Base-by-base conservation (phyloP, 306 rosid species). In the Lathyrus tuberosus region DNA sequence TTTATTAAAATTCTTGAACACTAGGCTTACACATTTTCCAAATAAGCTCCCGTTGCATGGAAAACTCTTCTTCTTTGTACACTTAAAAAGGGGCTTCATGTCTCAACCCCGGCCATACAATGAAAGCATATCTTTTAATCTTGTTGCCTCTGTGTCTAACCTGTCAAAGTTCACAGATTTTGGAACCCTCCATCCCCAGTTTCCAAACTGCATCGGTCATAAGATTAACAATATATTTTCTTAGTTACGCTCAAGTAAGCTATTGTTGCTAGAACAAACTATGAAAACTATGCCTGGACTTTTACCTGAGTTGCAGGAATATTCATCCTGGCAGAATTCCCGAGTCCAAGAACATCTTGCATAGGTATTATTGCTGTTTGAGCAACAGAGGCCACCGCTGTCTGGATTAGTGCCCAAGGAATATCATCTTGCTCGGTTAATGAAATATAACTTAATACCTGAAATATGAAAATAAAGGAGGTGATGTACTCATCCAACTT, bases 241-340 rank as follows among this genome's bases (percentile, higher is more conserved):
- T 31, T 30, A 60, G 43, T 12, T 28, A 18, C 7, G 20, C 64
- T 38, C 10, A 22, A 65, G 73, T 16, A 64, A 54, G 41, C 56
- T 43, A 49, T 41, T 28, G 14, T 22, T 22, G 60, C 3, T 53
- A 53, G 60, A 53, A 53, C 60, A 22, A 22, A 53, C 33, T 20
- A 52, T 20, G 30, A 52, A 52, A 5, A 52, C 31, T 53, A 53
- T 9, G 60, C 30, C 24, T 53, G 33, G 12, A 53, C 35, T 77
- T 71, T 81, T 85, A 90, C 98, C 97, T 86, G 94, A 81, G 98
- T 93, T 24, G 98, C 98, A 35, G 98, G 98, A 82, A 77, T 85
- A 74, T 93, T 93, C 98, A 93, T 93, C 93, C 98, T 85, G 16
- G 96, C 90, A 76, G 94, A 86, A 76, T 6, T 88, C 48, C 94